Evolutionary conservation across 352 stramenopile genomes (phyloP).

Genomic region (Pythium dissotocum): DNA sequence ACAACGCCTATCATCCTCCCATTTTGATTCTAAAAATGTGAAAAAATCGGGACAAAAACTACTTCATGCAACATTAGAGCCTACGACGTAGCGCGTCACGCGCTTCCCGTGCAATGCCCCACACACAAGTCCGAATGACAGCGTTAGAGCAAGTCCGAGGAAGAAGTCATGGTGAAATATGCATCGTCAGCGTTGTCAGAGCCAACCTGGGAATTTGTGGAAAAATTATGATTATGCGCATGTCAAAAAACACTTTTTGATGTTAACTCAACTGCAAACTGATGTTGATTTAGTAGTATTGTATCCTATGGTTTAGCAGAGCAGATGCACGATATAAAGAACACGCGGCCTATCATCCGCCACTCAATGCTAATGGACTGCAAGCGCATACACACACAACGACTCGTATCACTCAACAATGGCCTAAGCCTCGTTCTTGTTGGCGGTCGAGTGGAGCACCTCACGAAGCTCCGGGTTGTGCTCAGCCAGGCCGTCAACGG

Average conservation of each 20-base stretch:
- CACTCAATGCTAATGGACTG: not conserved
- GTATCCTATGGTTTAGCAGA: not conserved
- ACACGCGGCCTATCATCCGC: not conserved
- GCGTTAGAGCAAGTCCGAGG: too few species aligned
- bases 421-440: conserved; percentile 6
- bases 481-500: conserved; percentile 3
- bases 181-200: too few species aligned
- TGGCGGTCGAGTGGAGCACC: conserved; percentile 9
- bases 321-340: not conserved
- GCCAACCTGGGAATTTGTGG: too few species aligned
- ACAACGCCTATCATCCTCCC: not conserved
- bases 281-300: not conserved
- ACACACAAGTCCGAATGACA: too few species aligned
- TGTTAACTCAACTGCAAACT: not conserved
- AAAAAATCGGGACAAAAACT: too few species aligned
- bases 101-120: too few species aligned
- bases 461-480: conserved; percentile 21
- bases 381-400: not conserved
- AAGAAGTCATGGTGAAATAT: too few species aligned
- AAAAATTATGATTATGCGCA: too few species aligned
- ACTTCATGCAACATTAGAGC: too few species aligned
- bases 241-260: too few species aligned
- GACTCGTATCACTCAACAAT: not conserved
- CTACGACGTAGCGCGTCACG: too few species aligned
- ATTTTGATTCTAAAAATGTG: too few species aligned